These are phyloP conservation scores for Syzygium grande DNA, from an alignment of 345 rosid species.

Conservation along the genomic window DNA sequence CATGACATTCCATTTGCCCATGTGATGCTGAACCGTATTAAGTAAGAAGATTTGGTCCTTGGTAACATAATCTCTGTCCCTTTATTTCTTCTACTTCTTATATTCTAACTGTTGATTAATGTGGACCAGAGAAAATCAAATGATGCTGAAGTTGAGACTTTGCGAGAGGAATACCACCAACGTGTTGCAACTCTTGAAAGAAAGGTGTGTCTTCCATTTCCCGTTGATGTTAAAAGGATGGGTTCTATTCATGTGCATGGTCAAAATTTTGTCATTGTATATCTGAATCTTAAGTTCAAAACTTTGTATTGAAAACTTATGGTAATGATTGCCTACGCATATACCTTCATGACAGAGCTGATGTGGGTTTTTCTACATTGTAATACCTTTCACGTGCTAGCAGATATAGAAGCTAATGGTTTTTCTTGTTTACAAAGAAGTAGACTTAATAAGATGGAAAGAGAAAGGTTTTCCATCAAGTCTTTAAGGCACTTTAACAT, in stretches of 20 bases:
- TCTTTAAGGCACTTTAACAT: neutral
- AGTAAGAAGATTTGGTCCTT: neutral
- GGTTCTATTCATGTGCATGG: neutral
- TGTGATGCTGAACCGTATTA: neutral
- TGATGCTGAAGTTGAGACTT: conserved; percentile 91
- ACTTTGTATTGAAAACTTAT: neutral
- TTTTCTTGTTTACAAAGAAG: neutral
- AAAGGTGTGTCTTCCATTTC: conserved; percentile 40
- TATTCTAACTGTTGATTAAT: conserved; percentile 9
- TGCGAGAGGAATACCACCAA: conserved; percentile 98
- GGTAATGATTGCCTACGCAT: neutral
- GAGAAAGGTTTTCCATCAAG: neutral
- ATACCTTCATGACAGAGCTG: neutral
- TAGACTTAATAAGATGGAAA: neutral
- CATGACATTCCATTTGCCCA: neutral
- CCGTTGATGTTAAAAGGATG: neutral
- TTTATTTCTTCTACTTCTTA: neutral
- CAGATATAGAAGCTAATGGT: neutral
- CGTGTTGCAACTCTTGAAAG: conserved; percentile 93
- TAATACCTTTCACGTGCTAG: neutral
- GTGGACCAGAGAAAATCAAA: conserved; percentile 71
- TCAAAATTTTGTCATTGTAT: neutral
- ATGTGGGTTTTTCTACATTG: neutral
- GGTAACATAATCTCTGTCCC: neutral
- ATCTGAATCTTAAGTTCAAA: neutral